Conservation (phyloP, 768 basidiomycete genomes). For the Suillus luteus region DNA sequence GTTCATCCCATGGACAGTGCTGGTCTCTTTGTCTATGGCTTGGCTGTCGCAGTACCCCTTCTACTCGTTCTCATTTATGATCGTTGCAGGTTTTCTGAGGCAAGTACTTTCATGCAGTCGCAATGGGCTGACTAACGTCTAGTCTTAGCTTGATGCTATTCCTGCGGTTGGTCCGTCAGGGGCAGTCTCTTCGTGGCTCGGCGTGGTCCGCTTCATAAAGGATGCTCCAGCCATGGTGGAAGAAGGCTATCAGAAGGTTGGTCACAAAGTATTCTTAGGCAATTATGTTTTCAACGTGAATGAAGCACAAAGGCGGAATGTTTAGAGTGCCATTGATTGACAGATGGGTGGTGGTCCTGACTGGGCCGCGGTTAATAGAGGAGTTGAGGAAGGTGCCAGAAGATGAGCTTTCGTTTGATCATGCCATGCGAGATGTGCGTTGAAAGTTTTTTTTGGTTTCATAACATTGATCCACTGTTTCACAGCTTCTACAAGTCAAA, state of each 20-base stretch:
- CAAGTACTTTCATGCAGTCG: slow-evolving; percentile 10
- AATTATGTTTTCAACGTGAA: slow-evolving; percentile 19
- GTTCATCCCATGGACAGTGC: slow-evolving; percentile 29
- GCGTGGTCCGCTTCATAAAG: slow-evolving; percentile 31
- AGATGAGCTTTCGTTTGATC: slow-evolving; percentile 44
- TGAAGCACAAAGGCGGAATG: slow-evolving; percentile 32
- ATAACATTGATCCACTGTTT: slow-evolving; percentile 15
- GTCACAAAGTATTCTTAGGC: slow-evolving; percentile 8
- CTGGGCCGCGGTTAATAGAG: slow-evolving; percentile 44
- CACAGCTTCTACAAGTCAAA: slow-evolving; percentile 39
- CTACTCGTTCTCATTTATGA: slow-evolving; percentile 18
- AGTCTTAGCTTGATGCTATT: slow-evolving; percentile 30
- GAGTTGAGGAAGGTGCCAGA: slow-evolving; percentile 54
- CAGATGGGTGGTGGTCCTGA: slow-evolving; percentile 48
- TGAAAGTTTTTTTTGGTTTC: slow-evolving; percentile 3
- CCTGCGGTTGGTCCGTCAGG: slow-evolving; percentile 39
- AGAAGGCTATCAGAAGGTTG: slow-evolving; percentile 39
- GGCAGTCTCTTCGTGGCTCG: slow-evolving; percentile 35
- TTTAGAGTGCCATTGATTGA: slow-evolving; percentile 49
- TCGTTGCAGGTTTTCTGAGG: slow-evolving; percentile 29
- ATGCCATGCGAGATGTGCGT: slow-evolving; percentile 43
- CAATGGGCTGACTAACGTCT: background rate
- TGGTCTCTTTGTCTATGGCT: slow-evolving; percentile 23
- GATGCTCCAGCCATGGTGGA: slow-evolving; percentile 37
- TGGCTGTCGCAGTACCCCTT: slow-evolving; percentile 18